These are phyloP conservation scores for Rhodotorula glutinis DNA, from an alignment of 1,284 basidiomycete genomes.

Conservation along the genomic window DNA sequence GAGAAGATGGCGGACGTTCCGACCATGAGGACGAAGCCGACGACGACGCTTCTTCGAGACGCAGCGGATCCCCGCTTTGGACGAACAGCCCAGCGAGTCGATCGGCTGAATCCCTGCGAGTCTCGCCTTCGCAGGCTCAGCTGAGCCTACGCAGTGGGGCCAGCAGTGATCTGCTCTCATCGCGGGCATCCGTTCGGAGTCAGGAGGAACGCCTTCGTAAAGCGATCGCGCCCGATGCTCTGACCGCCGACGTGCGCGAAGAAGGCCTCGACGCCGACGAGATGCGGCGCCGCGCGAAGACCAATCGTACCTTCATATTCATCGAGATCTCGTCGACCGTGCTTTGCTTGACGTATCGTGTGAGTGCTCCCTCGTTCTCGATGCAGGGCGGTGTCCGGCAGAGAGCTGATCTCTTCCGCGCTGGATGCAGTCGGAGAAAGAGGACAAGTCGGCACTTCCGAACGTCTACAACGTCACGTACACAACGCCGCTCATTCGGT, in stretches of 20 bases:
- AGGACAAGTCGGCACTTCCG: constrained; percentile 51
- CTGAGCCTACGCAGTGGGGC: not conserved
- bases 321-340: constrained; percentile 71
- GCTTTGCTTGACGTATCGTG: constrained; percentile 52
- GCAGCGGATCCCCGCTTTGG: not conserved
- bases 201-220: constrained; percentile 26
- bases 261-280: constrained; percentile 47
- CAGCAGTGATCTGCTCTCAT: constrained; percentile 2
- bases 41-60: not conserved
- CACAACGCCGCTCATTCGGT: constrained; percentile 61
- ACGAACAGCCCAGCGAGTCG: constrained; percentile 2
- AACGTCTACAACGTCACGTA: constrained; percentile 57
- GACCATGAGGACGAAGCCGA: not conserved
- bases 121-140: constrained; percentile 2
- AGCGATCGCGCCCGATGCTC: constrained; percentile 23
- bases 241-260: constrained; percentile 22
- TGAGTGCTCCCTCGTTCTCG: constrained; percentile 35
- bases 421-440: constrained; percentile 50
- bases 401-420: constrained; percentile 56
- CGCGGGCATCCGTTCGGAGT: constrained; percentile 24
- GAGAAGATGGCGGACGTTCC: constrained; percentile 47
- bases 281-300: constrained; percentile 52
- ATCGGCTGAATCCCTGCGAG: constrained; percentile 32
- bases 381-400: not conserved
- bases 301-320: constrained; percentile 67